These are phyloP conservation scores for Triticum urartu DNA, from an alignment of 176 grass and related monocot genomes.

Conservation along the genomic window DNA sequence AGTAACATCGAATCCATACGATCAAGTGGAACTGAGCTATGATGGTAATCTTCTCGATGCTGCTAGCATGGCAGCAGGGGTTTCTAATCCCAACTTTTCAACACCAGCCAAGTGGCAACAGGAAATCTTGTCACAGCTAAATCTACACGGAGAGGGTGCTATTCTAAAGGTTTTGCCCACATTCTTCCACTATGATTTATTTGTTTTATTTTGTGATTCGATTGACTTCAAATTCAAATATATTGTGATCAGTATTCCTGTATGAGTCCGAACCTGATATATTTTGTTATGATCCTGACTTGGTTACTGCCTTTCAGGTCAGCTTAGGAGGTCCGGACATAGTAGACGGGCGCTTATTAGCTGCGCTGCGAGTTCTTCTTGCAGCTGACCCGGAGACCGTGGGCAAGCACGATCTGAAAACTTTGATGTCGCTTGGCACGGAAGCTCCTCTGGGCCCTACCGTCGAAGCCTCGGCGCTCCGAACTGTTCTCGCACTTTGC, in stretches of 20 bases:
- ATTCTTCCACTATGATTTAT: neutral
- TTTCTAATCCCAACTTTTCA: conserved; percentile 74
- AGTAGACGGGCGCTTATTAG: conserved; percentile 81
- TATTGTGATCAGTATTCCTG: neutral
- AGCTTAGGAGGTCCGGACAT: conserved; percentile 65
- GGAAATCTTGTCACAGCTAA: conserved; percentile 68
- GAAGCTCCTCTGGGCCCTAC: conserved; percentile 51
- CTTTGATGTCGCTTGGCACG: conserved; percentile 58
- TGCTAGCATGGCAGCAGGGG: conserved; percentile 84
- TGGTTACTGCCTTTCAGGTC: conserved; percentile 46
- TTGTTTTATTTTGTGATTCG: conserved; percentile 4
- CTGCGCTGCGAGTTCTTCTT: conserved; percentile 70
- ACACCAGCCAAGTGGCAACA: conserved; percentile 75
- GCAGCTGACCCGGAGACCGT: conserved; percentile 47
- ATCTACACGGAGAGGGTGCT: conserved; percentile 68
- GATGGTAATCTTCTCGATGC: conserved; percentile 86
- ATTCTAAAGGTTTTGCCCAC: conserved; percentile 57
- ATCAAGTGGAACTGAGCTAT: conserved; percentile 83
- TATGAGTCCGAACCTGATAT: neutral
- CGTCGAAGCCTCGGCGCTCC: conserved; percentile 53
- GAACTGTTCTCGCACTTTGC: conserved; percentile 73
- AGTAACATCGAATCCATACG: conserved; percentile 74
- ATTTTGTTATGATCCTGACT: neutral
- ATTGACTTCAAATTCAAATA: neutral
- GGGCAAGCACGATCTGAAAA: conserved; percentile 46